A percentile compares a stretch with the other conserved stretches of the same genome.
These are phyloP conservation scores for Reutealis trisperma DNA, from an alignment of 345 rosid species.

Conservation along the genomic window DNA sequence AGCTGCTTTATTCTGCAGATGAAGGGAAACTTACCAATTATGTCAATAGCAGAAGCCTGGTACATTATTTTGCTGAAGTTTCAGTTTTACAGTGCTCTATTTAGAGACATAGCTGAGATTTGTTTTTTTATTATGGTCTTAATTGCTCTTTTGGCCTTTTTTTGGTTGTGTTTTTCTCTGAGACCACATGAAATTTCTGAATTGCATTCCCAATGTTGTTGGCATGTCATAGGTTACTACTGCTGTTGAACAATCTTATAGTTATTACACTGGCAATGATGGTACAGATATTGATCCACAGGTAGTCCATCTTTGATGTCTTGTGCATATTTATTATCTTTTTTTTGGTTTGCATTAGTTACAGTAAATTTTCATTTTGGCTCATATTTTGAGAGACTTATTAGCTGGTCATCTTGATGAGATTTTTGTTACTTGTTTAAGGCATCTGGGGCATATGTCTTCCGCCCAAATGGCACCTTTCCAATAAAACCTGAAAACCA, in stretches of 20 bases:
- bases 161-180: background rate
- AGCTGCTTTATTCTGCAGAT: conserved; percentile 55
- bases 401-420: background rate
- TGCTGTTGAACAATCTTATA: conserved; percentile 61
- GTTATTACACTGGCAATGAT: conserved; percentile 84
- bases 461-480: conserved; percentile 70
- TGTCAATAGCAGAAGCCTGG: conserved; percentile 60
- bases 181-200: conserved; percentile 1
- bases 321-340: background rate
- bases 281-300: conserved; percentile 91
- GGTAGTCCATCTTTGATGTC: conserved; percentile 42
- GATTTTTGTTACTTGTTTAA: conserved; percentile 31
- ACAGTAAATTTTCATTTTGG: background rate
- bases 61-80: conserved; percentile 24
- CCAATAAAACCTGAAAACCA: conserved; percentile 49
- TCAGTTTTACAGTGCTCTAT: conserved; percentile 4
- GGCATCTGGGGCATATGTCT: conserved; percentile 97
- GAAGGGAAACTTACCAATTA: conserved; percentile 59
- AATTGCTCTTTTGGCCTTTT: background rate
- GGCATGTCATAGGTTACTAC: conserved; percentile 42
- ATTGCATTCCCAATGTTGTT: conserved; percentile 9
- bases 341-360: background rate
- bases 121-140: conserved; percentile 3
- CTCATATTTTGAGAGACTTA: conserved; percentile 12
- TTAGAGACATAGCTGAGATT: background rate